Evolutionary conservation across 2,329 filamentous ascomycete genomes (phyloP).

Genomic region (Pyrenophora graminea): DNA sequence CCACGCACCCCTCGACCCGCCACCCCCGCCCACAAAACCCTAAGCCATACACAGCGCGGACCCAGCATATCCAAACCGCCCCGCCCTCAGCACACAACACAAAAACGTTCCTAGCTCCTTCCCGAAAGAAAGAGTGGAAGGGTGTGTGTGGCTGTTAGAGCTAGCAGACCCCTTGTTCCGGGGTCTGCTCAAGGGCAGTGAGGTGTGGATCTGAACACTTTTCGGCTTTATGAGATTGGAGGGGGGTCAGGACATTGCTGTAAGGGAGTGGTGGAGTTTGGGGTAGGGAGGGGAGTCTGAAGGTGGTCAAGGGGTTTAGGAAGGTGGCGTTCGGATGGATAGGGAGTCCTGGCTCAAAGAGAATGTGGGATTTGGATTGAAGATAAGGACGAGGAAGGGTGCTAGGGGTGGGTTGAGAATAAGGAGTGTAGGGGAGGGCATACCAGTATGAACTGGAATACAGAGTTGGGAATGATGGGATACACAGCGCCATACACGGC

Average conservation of each 20-base stretch:
- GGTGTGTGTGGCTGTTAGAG: slow-evolving; percentile 4
- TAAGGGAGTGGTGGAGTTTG: slow-evolving; percentile 5
- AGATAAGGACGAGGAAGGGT: not conserved
- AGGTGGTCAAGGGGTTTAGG: not conserved
- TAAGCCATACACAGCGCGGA: slow-evolving; percentile 23
- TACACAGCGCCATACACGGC: not conserved
- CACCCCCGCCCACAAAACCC: slow-evolving; percentile 7
- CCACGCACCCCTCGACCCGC: slow-evolving; percentile 10
- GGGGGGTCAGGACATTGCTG: slow-evolving; percentile 14
- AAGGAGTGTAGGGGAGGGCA: not conserved
- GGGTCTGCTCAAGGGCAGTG: slow-evolving; percentile 5
- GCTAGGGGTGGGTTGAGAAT: not conserved
- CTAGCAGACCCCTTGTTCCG: slow-evolving; percentile 11
- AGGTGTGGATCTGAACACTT: slow-evolving; percentile 24
- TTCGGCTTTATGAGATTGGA: slow-evolving; percentile 7
- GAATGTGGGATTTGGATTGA: not conserved
- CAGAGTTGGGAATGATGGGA: not conserved
- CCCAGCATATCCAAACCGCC: slow-evolving; percentile 7
- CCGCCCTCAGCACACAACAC: slow-evolving; percentile 7
- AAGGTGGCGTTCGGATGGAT: not conserved
- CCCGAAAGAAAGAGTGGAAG: slow-evolving; percentile 10
- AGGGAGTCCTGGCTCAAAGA: no score
- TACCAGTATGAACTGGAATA: no score
- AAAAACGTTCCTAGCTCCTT: slow-evolving; percentile 17
- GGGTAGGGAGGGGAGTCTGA: not conserved